Percentiles rank a stretch among this genome's conserved stretches.
phyloP scores from a whole-genome alignment of 2,329 filamentous ascomycete species.

The Clarireedia monteithiana region DNA sequence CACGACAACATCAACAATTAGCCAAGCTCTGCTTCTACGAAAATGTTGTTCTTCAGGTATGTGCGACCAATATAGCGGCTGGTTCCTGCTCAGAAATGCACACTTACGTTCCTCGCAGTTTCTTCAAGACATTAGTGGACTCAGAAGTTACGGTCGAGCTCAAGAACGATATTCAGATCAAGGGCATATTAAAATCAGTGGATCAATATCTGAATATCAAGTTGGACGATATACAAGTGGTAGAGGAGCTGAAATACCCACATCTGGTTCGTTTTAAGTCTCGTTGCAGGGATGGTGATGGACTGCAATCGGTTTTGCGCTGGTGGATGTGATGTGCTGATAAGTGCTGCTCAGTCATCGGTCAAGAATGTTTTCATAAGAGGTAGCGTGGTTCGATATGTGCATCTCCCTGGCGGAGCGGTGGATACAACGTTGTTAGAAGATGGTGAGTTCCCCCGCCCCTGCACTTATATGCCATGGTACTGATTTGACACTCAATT shows the following conservation, averaged over 20 bases:
- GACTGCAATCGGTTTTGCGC: not conserved
- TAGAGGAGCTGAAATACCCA: constrained; percentile 91
- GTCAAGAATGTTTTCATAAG: constrained; percentile 73
- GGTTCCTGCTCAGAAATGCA: not conserved
- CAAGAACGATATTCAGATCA: constrained; percentile 98
- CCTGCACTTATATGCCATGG: not conserved
- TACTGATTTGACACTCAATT: constrained; percentile 9
- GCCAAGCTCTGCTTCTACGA: constrained; percentile 14
- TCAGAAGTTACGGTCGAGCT: constrained; percentile 96
- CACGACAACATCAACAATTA: not conserved
- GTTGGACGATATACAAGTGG: constrained; percentile 86
- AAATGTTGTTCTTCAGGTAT: constrained; percentile 35
- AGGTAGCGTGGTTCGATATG: constrained; percentile 67
- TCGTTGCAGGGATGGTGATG: not conserved
- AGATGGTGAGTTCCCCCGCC: constrained; percentile 45
- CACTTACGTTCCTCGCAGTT: constrained; percentile 43
- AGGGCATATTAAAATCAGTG: constrained; percentile 90
- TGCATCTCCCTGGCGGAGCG: constrained; percentile 58
- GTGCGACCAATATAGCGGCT: not conserved
- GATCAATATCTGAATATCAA: constrained; percentile 99
- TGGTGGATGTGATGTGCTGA: constrained; percentile 8
- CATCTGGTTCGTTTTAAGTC: constrained; percentile 58
- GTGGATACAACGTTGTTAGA: constrained; percentile 65
- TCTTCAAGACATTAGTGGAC: constrained; percentile 98
- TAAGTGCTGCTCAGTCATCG: constrained; percentile 43